A percentile compares a stretch with the other conserved stretches of the same genome.
phyloP scores from a whole-genome alignment of 2,329 filamentous ascomycete species.

The Aspergillus piperis region DNA sequence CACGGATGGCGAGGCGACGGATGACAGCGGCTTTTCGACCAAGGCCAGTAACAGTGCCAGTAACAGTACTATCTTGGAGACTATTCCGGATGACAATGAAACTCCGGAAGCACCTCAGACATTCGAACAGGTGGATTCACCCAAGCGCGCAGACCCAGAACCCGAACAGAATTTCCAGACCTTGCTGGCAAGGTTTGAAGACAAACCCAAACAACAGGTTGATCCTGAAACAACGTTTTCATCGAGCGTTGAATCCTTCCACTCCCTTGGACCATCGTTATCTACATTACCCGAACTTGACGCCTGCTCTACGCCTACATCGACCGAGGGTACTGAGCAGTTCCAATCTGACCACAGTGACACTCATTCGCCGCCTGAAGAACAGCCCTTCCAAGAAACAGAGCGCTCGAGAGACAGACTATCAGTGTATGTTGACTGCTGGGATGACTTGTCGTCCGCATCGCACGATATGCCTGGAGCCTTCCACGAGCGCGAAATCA shows the following conservation, averaged over 20 bases:
- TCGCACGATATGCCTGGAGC: conserved; percentile 7
- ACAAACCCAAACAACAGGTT: conserved; percentile 27
- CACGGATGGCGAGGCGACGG: conserved; percentile 36
- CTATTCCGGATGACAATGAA: conserved; percentile 24
- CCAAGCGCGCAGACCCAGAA: conserved; percentile 31
- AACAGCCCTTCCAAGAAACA: conserved; percentile 3
- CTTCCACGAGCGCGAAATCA: conserved; percentile 10
- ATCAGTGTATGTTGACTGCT: conserved; percentile 8
- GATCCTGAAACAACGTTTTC: conserved; percentile 34
- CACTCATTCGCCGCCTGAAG: background rate
- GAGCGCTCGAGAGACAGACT: conserved; percentile 31
- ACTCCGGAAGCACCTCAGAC: conserved; percentile 12
- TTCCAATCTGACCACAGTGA: background rate
- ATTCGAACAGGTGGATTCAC: conserved; percentile 13
- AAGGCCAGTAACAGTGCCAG: conserved; percentile 28
- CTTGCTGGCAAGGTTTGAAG: conserved; percentile 43
- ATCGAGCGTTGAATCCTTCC: conserved; percentile 47
- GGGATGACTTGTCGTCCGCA: conserved; percentile 9
- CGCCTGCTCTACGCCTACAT: conserved; percentile 24
- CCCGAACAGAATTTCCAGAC: conserved; percentile 37
- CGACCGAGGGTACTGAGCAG: conserved; percentile 10
- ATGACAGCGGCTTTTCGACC: conserved; percentile 31
- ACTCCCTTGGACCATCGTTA: conserved; percentile 36
- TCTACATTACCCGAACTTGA: conserved; percentile 24
- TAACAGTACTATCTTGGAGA: conserved; percentile 27